Evolutionary conservation across 352 stramenopile genomes (phyloP), one percentile per base, ranked within the genome.

Genomic region (Phytophthora chlamydospora): DNA sequence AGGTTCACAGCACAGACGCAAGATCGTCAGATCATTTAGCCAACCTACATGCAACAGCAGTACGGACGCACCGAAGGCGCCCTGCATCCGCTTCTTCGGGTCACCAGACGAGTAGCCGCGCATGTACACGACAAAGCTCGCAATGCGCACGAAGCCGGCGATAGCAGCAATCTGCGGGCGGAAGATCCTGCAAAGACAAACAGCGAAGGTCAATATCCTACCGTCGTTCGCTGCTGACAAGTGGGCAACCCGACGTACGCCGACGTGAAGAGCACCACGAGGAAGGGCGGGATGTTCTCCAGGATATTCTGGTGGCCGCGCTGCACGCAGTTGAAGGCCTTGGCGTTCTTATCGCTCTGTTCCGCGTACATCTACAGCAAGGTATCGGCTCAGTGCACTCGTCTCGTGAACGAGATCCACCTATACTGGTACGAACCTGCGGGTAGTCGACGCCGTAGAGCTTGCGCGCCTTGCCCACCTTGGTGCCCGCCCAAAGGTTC

Each of bases 241-340:
- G 0, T 21, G 6, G 17, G 35, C 6, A 32, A 0, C 14, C 16
- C 45, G 27, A 83, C 81, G 33, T 80, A 90, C 79, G 71, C 48
- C 10, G 79, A 89, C 9, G 78, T 79, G 42, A 87, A 44, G 16
- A 90, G 68, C 47, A 92, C 50, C 0, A 57, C 50, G 19, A 93
- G 61, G 49, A 89, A 93, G 1, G 79, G 50, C 2, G 88, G 85
- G 42, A 92, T 80, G 49, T 95, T 97, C 73, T 98, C 91, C 38
- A 97, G 73, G 40, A 97, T 68, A 64, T 98, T 95, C 71, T 98
- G 93, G 76, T 98, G 91, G 21, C 79, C 86, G 41, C 93, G 79
- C 71, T 98, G 93, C 51, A 97, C 73, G 53, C 88, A 96, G 78
- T 98, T 98, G 71, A 98, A 85, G 2, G 76, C 85, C 58, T 83